Evolutionary conservation across 2,329 filamentous ascomycete genomes (phyloP).

Genomic region (Alternaria gaisen): DNA sequence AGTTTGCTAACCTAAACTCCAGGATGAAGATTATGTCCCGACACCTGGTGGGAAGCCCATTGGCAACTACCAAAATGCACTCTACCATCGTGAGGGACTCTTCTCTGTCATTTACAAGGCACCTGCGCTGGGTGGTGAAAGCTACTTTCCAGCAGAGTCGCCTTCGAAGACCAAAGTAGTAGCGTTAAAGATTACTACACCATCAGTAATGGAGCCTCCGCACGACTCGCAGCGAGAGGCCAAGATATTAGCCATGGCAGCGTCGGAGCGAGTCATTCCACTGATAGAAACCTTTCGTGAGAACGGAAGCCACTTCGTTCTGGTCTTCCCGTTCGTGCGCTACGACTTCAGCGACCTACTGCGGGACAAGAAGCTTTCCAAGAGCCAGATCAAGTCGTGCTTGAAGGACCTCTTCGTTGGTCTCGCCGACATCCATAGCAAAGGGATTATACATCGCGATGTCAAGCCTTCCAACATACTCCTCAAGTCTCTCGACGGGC

Average conservation of each 20-base stretch:
- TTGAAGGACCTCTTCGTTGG: conserved; percentile 75
- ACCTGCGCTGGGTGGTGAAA: conserved; percentile 50
- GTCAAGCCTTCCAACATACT: conserved; percentile 92
- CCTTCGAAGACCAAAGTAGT: conserved; percentile 52
- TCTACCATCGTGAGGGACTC: conserved; percentile 71
- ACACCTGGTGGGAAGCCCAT: conserved; percentile 55
- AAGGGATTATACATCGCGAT: conserved; percentile 89
- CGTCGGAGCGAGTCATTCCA: conserved; percentile 68
- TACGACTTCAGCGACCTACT: conserved; percentile 76
- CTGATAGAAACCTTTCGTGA: conserved; percentile 76
- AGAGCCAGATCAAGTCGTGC: conserved; percentile 56
- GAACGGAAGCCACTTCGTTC: conserved; percentile 75
- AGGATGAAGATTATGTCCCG: conserved; percentile 45
- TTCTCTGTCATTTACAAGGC: conserved; percentile 86
- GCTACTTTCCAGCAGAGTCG: conserved; percentile 38
- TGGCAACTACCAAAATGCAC: conserved; percentile 65
- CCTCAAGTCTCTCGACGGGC: conserved; percentile 71
- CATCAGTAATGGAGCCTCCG: conserved; percentile 75
- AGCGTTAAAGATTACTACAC: conserved; percentile 87
- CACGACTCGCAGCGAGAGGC: conserved; percentile 85
- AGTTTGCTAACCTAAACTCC: conserved; percentile 7
- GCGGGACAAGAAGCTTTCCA: conserved; percentile 53
- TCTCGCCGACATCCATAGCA: conserved; percentile 73
- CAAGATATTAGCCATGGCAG: conserved; percentile 71
- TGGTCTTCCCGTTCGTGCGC: conserved; percentile 86